Evolutionary conservation across 1,284 basidiomycete genomes (phyloP), one percentile per base, ranked within the genome.

Genomic region (Pseudozyma sp.): DNA sequence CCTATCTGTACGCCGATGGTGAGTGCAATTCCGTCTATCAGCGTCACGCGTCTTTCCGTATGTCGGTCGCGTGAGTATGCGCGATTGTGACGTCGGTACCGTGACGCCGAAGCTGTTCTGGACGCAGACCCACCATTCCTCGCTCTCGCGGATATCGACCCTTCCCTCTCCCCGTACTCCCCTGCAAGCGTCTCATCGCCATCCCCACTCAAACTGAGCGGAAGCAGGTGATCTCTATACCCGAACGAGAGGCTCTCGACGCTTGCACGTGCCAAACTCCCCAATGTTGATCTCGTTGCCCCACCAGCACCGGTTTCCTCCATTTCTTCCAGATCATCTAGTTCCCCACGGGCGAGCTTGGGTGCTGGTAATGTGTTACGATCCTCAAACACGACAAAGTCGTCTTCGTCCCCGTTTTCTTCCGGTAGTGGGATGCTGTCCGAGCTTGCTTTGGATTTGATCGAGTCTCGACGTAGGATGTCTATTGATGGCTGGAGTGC

Each of bases 1-100:
- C 81, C 81, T 40, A 84, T 80, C 54, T 84, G 82, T 13, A 84
- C 67, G 19, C 82, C 82, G 11, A 83, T 68, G 13, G 79, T 83
- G 10, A 83, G 66, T 6, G 81, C 72, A 33, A 71, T 75, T 19
- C 67, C 71, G 48, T 69, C 70, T 33, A 68, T 51, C 14, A 73
- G 53, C n/a, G 67, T 70, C 29, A 77, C 65, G 17, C 62, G 39
- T 8, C 70, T 33, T 30, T 68, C 62, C 17, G 51, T 34, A 0
- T 56, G 33, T 3, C 56, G 50, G 42, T 65, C 57, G 14, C 56
- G 51, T 3, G 66, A 67, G 31, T 61, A 62, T 5, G 47, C 59
- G 5, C 67, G 55, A 35, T 51, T 39, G 17, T 66, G 66, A 7
- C 53, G 50, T n/a, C 58, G 16, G 17, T 40, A 49, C 31, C 62